phyloP scores from a whole-genome alignment of 768 basidiomycete species.

The Phanerodontia chrysosporium region DNA sequence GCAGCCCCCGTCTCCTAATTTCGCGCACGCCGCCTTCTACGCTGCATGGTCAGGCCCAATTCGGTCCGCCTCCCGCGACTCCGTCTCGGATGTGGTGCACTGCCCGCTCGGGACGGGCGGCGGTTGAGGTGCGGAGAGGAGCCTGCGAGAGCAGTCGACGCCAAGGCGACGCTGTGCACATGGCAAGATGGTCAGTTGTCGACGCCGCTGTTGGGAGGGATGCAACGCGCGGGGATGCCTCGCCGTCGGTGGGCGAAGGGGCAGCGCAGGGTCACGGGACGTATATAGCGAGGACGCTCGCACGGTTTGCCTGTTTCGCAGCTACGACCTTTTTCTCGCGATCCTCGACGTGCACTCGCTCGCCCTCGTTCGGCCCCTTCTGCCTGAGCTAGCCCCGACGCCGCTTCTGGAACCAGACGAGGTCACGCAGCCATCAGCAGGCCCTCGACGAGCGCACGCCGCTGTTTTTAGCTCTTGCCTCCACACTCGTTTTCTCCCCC shows the following conservation, averaged over 20 bases:
- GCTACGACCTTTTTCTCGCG: no score
- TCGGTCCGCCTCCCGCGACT: neutral
- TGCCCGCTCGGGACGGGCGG: no score
- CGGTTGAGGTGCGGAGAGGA: no score
- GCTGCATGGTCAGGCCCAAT: no score
- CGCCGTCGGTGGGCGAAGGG: neutral
- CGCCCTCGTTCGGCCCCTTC: neutral
- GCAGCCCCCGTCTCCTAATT: neutral
- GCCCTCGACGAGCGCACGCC: neutral
- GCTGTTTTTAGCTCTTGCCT: neutral
- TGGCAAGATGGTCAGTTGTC: neutral
- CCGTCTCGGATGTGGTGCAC: neutral
- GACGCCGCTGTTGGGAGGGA: neutral
- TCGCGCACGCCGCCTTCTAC: neutral
- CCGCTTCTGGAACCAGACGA: neutral
- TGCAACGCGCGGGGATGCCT: neutral
- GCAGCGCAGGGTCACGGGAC: neutral
- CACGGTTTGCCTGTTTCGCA: neutral
- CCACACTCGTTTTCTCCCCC: neutral
- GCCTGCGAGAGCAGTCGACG: no score
- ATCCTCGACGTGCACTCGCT: neutral
- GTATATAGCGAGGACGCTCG: neutral
- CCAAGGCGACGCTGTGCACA: neutral
- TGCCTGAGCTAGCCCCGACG: neutral
- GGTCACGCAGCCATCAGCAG: neutral